These are phyloP conservation scores for Tulasnella calospora DNA, from an alignment of 768 basidiomycete species.

Conservation along the genomic window DNA sequence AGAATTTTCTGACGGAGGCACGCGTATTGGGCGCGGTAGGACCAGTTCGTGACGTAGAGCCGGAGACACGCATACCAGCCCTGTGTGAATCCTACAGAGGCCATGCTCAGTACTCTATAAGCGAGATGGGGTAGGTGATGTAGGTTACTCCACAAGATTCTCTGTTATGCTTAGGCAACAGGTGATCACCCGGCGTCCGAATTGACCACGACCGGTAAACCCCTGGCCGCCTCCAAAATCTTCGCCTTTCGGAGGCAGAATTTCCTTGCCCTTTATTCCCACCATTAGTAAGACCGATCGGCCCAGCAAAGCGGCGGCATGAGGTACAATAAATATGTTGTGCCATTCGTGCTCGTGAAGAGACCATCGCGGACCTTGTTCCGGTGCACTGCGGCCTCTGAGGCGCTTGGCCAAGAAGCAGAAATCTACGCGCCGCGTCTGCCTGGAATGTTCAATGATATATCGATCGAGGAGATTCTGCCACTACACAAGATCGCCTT, in stretches of 20 bases:
- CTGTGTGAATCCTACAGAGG: background rate
- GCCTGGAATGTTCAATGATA: background rate
- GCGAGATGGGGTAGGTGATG: too few relatives aligned
- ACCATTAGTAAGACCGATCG: background rate
- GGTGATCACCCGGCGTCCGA: background rate
- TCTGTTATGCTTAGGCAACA: too few relatives aligned
- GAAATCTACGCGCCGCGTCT: background rate
- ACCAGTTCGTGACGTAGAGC: background rate
- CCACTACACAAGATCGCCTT: background rate
- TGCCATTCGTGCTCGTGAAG: background rate
- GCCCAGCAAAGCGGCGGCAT: background rate
- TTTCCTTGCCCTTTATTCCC: background rate
- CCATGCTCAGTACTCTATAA: too few relatives aligned
- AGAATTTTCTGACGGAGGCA: background rate
- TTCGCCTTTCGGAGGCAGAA: background rate
- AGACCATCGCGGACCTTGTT: background rate
- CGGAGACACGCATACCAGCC: background rate
- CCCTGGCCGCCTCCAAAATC: background rate
- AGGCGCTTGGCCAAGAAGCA: background rate
- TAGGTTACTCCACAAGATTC: too few relatives aligned
- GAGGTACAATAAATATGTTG: background rate
- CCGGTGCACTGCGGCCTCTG: background rate
- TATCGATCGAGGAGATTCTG: background rate
- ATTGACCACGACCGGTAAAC: background rate
- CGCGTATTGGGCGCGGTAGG: constrained; percentile 24